Percentiles rank a stretch among this genome's conserved stretches.
These are phyloP conservation scores for Diaporthe eres DNA, from an alignment of 2,329 filamentous ascomycete species.

Conservation along the genomic window DNA sequence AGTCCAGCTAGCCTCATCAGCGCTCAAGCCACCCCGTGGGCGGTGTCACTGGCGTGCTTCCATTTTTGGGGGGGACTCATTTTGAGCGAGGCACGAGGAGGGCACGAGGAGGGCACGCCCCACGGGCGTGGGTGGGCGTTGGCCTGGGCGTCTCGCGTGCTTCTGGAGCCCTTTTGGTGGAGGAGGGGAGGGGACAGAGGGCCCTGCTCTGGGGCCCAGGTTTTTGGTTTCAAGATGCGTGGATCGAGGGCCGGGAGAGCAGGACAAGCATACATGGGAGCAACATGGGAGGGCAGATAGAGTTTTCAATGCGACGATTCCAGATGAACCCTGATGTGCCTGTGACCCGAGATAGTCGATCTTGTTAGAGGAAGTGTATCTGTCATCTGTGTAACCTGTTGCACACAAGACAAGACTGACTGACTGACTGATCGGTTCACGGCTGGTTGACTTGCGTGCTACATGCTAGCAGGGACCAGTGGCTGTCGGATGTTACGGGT, in stretches of 20 bases:
- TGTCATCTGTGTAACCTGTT: not conserved
- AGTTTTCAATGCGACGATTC: slow-evolving; percentile 32
- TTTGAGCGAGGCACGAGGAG: slow-evolving; percentile 9
- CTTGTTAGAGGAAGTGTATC: slow-evolving; percentile 9
- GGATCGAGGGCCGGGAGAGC: slow-evolving; percentile 17
- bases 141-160: slow-evolving; percentile 25
- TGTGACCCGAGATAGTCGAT: slow-evolving; percentile 16
- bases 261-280: not conserved
- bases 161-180: slow-evolving; percentile 27
- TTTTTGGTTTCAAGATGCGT: slow-evolving; percentile 29
- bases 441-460: not conserved
- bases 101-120: slow-evolving; percentile 1
- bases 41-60: slow-evolving; percentile 12
- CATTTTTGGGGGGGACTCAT: slow-evolving; percentile 27
- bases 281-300: slow-evolving; percentile 17
- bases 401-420: not conserved
- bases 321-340: slow-evolving; percentile 21
- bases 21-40: slow-evolving; percentile 7
- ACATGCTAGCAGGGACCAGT: slow-evolving; percentile 13
- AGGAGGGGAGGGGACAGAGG: not conserved
- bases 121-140: slow-evolving; percentile 12
- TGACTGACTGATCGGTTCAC: not conserved
- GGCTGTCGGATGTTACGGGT: slow-evolving; percentile 7
- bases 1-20: slow-evolving; percentile 4
- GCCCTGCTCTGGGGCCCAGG: not conserved